Base-by-base conservation (phyloP, 768 basidiomycete genomes). In the Xerocomellus amylosporus region DNA sequence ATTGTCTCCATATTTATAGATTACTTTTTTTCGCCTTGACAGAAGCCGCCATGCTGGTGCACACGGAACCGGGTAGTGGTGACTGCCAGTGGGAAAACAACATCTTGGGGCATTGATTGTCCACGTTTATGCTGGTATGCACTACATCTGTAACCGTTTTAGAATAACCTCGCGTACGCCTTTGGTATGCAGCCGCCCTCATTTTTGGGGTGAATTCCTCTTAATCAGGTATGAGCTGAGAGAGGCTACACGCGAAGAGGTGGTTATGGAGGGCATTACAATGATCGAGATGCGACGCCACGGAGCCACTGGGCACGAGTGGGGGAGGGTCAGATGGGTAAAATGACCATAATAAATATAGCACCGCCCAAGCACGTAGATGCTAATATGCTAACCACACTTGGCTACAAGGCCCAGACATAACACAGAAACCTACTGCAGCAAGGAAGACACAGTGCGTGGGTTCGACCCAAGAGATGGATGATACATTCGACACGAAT, bases 11-110 rank as follows among this genome's bases (percentile, higher is more conserved):
- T n/a, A n/a, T n/a, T n/a, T n/a, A 24, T 53, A 85, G 83, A 82
- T 82, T 1, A 84, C 83, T 0, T 85, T 85, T 64, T 84, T 85
- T 24, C 55, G 83, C 83, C 1, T 77, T 82, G 0, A 79, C 76
- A 17, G 82, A 84, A 63, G 77, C 81, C 0, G 78, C 76, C 28
- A 68, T 84, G 64, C 67, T 85, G 13, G 74, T 75, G 24, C n/a
- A 72, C 54, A 62, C 79, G 0, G 72, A 73, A 12, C 76, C 76
- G 0, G 49, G 30, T 9, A 62, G 58, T 8, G 51, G 42, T n/a
- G 60, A 68, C 10, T 57, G n/a, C n/a, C n/a, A n/a, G n/a, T n/a
- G 19, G 14, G 22, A 12, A 0, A 51, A 36, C 47, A 24, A 56
- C 48, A 24, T 57, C 66, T 80, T 3, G 79, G 77, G 26, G 76